Base-by-base conservation (phyloP, 78 protist species). In the Dictyostelium firmibasis region DNA sequence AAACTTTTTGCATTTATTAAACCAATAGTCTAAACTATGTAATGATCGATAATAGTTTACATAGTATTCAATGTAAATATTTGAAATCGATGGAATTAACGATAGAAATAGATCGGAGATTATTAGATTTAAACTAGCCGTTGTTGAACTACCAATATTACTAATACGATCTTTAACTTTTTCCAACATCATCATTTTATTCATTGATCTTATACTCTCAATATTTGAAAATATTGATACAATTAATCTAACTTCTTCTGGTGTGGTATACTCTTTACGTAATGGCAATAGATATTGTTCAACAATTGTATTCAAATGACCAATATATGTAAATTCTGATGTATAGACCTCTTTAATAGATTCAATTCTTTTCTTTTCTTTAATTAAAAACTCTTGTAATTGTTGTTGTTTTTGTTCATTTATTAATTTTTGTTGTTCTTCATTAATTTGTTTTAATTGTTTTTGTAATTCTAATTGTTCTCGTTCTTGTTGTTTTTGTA, bases 151-250 rank as follows among this genome's bases (percentile, higher is more conserved):
- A 31, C 44, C 35, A 4, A 86, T 29, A 20, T n/a, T 64, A 6
- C 47, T 35, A 33, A 89, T 35, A 43, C 94, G 47, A 29, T 72
- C 67, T 44, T 64, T 29, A 47, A 89, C 33, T 10, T 13, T 20
- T 20, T 64, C 18, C 18, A 69, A 31, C 8, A 81, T 47, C 35
- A 72, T 72, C 13, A 16, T 18, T n/a, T 47, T 89, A 36, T 81
- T 89, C 3, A 69, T 79, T 23, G 27, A 41, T 43, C 94, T 35
- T 10, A 89, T 89, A 9, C 33, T 20, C 50, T 89, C 94, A 31
- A 89, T 89, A 70, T 89, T 89, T 14, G 94, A 89, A 57, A 89
- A 89, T 0, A 89, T 89, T 0, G 87, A 89, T 1, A 89, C 94
- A 4, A 89, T 89, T 11, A 81, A 89, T 38, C 83, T 89, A 3